phyloP scores from a whole-genome alignment of 768 basidiomycete species.

The Coprinopsis sp. region DNA sequence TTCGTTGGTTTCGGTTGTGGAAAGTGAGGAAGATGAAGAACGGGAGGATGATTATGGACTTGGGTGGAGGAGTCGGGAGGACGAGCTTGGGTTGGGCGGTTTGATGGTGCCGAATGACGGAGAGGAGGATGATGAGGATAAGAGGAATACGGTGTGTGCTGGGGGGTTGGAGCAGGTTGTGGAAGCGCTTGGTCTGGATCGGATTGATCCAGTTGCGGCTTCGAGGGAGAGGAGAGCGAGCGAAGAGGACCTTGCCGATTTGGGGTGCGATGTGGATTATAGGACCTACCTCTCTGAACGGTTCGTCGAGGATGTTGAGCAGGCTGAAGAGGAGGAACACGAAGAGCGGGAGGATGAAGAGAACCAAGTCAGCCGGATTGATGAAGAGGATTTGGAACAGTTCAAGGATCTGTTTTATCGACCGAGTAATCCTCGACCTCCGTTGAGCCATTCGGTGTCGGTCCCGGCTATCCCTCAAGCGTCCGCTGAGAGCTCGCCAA shows the following conservation, averaged over 20 bases:
- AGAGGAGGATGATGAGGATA: conserved; percentile 2
- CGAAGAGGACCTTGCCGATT: background rate
- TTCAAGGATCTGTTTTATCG: background rate
- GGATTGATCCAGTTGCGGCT: background rate
- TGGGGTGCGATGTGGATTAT: background rate
- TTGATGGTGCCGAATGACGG: conserved; percentile 1
- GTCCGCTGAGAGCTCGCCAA: background rate
- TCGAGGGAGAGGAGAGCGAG: background rate
- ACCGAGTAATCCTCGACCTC: background rate
- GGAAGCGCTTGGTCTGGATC: background rate
- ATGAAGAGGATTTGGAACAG: background rate
- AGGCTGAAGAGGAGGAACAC: background rate
- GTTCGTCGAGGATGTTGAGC: background rate
- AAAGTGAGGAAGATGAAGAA: conserved; percentile 2
- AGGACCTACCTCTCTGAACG: background rate
- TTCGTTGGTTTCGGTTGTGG: background rate
- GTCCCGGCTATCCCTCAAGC: background rate
- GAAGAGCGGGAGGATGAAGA: background rate
- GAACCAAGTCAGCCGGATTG: background rate
- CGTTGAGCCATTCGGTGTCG: background rate
- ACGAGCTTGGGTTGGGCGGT: conserved; percentile 5
- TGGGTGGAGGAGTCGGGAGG: conserved; percentile 5
- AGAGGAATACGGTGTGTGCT: background rate
- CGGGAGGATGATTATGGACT: background rate
- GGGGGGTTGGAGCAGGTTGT: background rate